Percentiles rank a stretch among this genome's conserved stretches.
Evolutionary conservation across 2,329 filamentous ascomycete species (phyloP).

Genomic region (Geosmithia morbida): DNA sequence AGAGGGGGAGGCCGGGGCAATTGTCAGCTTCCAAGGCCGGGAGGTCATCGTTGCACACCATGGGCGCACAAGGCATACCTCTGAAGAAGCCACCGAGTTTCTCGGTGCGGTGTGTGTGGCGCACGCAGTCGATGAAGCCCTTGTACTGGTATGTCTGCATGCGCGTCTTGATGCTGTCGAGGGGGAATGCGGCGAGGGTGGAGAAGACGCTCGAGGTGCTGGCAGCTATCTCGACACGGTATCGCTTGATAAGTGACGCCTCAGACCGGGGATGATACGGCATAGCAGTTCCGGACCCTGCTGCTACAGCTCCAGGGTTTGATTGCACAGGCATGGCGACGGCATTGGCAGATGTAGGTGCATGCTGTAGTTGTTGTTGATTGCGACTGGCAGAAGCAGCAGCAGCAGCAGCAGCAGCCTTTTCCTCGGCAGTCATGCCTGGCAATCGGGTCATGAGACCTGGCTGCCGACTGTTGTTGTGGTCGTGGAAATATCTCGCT

Average conservation of each 20-base stretch:
- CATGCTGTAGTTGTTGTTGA: conserved; percentile 17
- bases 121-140: conserved; percentile 60
- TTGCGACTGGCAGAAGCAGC: not conserved
- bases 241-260: conserved; percentile 47
- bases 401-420: conserved; percentile 9
- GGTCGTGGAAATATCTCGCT: not conserved
- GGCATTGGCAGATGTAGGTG: conserved; percentile 12
- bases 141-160: conserved; percentile 78
- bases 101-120: conserved; percentile 62
- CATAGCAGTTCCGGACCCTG: not conserved
- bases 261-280: conserved; percentile 15
- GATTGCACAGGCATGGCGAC: conserved; percentile 13
- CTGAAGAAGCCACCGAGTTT: conserved; percentile 66
- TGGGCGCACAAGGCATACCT: conserved; percentile 31
- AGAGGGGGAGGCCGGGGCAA: conserved; percentile 2
- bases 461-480: not conserved
- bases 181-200: conserved; percentile 67
- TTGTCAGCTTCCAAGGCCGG: not conserved
- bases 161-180: conserved; percentile 81
- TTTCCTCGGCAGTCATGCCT: conserved; percentile 22
- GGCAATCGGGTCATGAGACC: not conserved
- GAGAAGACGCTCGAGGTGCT: conserved; percentile 65
- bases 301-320: conserved; percentile 9
- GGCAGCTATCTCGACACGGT: conserved; percentile 69
- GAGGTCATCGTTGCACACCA: not conserved